These are phyloP conservation scores for Colletotrichum sp. DNA, from an alignment of 2,329 filamentous ascomycete genomes.

Conservation along the genomic window DNA sequence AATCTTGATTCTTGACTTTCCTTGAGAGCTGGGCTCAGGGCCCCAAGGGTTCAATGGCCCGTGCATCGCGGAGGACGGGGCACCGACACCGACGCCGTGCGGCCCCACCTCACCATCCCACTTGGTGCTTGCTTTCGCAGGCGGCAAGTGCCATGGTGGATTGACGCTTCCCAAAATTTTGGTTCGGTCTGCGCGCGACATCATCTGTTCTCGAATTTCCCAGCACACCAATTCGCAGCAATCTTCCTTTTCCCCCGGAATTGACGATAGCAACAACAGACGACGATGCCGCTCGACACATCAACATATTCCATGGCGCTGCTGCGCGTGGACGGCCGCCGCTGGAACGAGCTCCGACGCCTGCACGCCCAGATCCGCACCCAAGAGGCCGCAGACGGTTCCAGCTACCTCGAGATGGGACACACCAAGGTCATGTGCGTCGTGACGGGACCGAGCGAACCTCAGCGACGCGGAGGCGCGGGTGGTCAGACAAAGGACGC, in stretches of 20 bases:
- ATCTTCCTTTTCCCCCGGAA: neutral
- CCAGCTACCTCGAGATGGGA: constrained; percentile 93
- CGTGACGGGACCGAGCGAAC: constrained; percentile 83
- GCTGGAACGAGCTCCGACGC: constrained; percentile 96
- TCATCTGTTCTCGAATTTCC: neutral
- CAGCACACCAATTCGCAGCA: neutral
- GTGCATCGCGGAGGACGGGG: neutral
- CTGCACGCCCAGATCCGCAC: constrained; percentile 90
- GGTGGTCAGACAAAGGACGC: constrained; percentile 53
- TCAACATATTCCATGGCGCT: constrained; percentile 89
- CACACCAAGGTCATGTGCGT: constrained; percentile 98
- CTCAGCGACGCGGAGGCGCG: constrained; percentile 36
- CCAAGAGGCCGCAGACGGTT: constrained; percentile 91
- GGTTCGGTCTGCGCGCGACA: neutral
- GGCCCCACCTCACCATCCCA: constrained; percentile 16
- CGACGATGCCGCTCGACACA: constrained; percentile 89
- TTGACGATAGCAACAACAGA: neutral
- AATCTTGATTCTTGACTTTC: neutral
- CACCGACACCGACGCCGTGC: constrained; percentile 3
- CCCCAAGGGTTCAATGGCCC: neutral
- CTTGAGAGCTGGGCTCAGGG: neutral
- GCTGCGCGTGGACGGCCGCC: constrained; percentile 80
- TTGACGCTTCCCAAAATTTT: constrained; percentile 18
- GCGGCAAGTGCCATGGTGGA: constrained; percentile 1
- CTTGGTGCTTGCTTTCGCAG: neutral